Evolutionary conservation across 2,329 filamentous ascomycete genomes (phyloP).

Genomic region (Furcasterigmium furcatum): DNA sequence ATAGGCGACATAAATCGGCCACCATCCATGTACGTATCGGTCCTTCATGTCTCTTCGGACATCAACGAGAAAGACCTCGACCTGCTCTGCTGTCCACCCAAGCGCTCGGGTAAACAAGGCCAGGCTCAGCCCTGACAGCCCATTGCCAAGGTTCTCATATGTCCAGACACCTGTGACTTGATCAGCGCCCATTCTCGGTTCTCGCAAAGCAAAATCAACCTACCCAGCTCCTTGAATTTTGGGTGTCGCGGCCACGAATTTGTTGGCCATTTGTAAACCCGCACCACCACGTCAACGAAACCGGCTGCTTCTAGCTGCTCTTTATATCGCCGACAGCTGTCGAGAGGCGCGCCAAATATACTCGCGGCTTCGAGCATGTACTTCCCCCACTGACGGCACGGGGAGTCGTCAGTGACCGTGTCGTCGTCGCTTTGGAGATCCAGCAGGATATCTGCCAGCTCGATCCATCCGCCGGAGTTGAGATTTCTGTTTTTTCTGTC

Average conservation of each 20-base stretch:
- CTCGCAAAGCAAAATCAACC: background rate
- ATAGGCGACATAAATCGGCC: constrained; percentile 28
- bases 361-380: constrained; percentile 25
- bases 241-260: constrained; percentile 49
- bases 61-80: constrained; percentile 26
- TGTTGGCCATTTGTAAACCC: constrained; percentile 44
- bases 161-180: constrained; percentile 16
- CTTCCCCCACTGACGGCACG: constrained; percentile 25
- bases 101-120: constrained; percentile 28
- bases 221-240: constrained; percentile 48
- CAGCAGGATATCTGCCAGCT: constrained; percentile 38
- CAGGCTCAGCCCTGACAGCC: constrained; percentile 30
- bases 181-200: background rate
- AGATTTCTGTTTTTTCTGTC: too few relatives aligned
- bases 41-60: constrained; percentile 28
- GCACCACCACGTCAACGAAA: constrained; percentile 47
- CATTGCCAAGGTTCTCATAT: constrained; percentile 26
- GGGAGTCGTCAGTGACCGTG: constrained; percentile 20
- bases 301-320: constrained; percentile 46
- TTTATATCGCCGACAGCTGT: constrained; percentile 23
- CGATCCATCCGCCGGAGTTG: constrained; percentile 40
- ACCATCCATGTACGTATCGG: constrained; percentile 29
- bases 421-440: constrained; percentile 37
- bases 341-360: constrained; percentile 22
- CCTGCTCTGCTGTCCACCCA: constrained; percentile 27